Conservation (phyloP, 2,329 filamentous ascomycete genomes). For the Herpotrichia juniperi region DNA sequence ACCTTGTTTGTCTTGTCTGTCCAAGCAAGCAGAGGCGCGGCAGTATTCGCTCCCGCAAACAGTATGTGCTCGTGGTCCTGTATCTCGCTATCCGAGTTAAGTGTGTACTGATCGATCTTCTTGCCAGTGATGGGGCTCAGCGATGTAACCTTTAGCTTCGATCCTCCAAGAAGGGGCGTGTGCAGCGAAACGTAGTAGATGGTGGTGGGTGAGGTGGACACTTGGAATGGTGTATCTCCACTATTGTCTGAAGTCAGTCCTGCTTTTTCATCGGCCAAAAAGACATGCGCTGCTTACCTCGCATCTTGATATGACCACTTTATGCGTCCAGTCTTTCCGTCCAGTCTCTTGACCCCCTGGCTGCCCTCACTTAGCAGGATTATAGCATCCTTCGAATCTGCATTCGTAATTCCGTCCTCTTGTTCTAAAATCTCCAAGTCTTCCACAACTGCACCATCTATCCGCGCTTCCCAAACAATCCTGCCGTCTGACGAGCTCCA, state of each 20-base stretch:
- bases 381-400: slow-evolving; percentile 69
- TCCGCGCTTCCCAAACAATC: slow-evolving; percentile 73
- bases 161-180: slow-evolving; percentile 63
- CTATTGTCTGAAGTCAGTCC: slow-evolving; percentile 44
- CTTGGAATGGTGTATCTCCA: slow-evolving; percentile 76
- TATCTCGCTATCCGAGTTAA: slow-evolving; percentile 78
- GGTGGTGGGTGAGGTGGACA: slow-evolving; percentile 69
- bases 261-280: background rate
- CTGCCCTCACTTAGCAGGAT: slow-evolving; percentile 66
- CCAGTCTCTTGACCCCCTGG: slow-evolving; percentile 71
- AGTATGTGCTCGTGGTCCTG: slow-evolving; percentile 68
- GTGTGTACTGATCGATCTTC: slow-evolving; percentile 71
- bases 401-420: slow-evolving; percentile 59
- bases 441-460: slow-evolving; percentile 62
- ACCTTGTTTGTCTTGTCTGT: slow-evolving; percentile 66
- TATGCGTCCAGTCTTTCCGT: slow-evolving; percentile 72
- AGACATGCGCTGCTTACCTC: slow-evolving; percentile 46
- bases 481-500: slow-evolving; percentile 87
- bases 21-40: slow-evolving; percentile 77
- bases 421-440: slow-evolving; percentile 81
- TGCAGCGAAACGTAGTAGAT: slow-evolving; percentile 81
- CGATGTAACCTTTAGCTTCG: slow-evolving; percentile 76
- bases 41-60: slow-evolving; percentile 77
- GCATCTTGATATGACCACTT: slow-evolving; percentile 79
- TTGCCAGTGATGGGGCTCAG: slow-evolving; percentile 76